Base-by-base conservation (phyloP, 225 moss, liverwort and hornwort species). In the Pseudoscleropodium purum region DNA sequence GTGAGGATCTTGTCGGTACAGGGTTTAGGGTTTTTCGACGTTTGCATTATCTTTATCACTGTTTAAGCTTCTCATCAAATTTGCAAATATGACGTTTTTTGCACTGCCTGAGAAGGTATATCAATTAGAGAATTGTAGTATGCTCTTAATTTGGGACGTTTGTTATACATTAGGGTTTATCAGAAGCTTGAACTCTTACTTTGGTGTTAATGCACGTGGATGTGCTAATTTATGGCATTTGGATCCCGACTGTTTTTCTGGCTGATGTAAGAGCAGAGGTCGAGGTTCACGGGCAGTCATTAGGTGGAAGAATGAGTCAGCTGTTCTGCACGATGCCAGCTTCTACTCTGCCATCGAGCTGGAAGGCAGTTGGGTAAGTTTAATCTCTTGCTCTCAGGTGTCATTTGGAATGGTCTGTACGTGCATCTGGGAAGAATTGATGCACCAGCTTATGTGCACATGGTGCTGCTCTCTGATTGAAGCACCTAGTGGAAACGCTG, bases 281-380 rank as follows among this genome's bases (percentile, higher is more conserved):
- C 94, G 94, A 89, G 97, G 97, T 80, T 99, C 99, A 23, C 91
- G 96, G 88, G 92, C 97, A 88, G 93, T 99, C 63, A 91, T 97
- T 59, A 94, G 89, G 88, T 99, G 99, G 99, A 93, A 90, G 39
- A 95, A 92, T 75, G 95, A 99, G 84, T 94, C 93, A 85, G 97
- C 96, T 57, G 86, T 96, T 77, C 94, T 99, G 76, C 97, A 97
- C 89, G 97, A 99, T 89, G 95, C 97, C 64, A 95, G 97, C 85
- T 99, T 96, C 86, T 93, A 93, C 88, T 96, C 95, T 77, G 91
- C 94, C n/a, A 95, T 99, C 86, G 96, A 99, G 90, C 90, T 99
- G 61, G 93, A 92, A 87, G 99, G 99, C 87, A 91, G 88, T 87
- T 82, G 81, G 83, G 99, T 99, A 90, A 90, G 95, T 94, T 90